Base-by-base conservation (phyloP, 2,329 filamentous ascomycete genomes). In the Aureobasidium sp. region DNA sequence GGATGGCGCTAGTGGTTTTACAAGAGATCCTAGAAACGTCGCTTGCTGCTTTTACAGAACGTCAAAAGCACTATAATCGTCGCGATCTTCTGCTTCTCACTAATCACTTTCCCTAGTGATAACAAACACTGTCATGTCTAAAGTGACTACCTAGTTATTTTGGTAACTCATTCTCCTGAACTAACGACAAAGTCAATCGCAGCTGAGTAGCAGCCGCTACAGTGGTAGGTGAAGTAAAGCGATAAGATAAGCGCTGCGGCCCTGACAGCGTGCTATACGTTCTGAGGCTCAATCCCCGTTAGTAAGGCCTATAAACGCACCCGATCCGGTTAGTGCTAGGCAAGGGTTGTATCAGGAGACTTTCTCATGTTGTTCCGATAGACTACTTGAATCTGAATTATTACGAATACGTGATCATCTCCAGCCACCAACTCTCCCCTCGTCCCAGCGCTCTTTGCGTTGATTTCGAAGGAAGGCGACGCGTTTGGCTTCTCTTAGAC, bases 361-460 rank as follows among this genome's bases (percentile, higher is more conserved):
- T 13, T 21, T 8, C 21, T 41, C 6, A 11, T 37, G 2, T 50
- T 44, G 21, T 11, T 25, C 30, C 5, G 3, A 37, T n/a, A 5
- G 37, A 52, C 15, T 21, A 21, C 13, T 10, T 10, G 4, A 3
- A 49, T 6, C 16, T 34, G 36, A 9, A 29, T 2, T 9, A 6
- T 10, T 10, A 4, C 8, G n/a, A 16, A 8, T 3, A n/a, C n/a
- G 27, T 6, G 10, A 1, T 85, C 78, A 93, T 70, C 93, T 84
- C 94, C 94, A 97, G 0, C 94, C 94, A 11, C 93, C 93, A 37
- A 97, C 93, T 67, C 93, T 82, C 29, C 93, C 91, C 75, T 97
- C 93, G 72, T 97, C 94, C 94, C 94, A 97, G 68, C 94, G 83
- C 69, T 91, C 89, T 74, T 92, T 96, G 66, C 90, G 84, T 78